These are phyloP conservation scores for Phalaenopsis hybrid DNA, from an alignment of 116 monocot genomes.

Conservation along the genomic window DNA sequence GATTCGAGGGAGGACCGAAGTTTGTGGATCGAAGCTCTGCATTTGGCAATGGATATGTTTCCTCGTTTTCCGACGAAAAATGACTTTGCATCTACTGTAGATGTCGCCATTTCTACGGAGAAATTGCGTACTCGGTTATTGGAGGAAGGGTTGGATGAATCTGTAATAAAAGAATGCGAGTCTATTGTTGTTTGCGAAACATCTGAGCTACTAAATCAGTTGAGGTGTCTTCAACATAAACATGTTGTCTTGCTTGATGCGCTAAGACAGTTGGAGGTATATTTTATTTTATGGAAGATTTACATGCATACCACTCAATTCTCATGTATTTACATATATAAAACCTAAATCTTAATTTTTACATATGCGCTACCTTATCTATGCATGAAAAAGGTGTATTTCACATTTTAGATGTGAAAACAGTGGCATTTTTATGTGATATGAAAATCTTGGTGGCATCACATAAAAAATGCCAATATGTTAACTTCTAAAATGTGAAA, in stretches of 20 bases:
- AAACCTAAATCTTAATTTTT: too few relatives aligned
- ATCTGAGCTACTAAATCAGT: constrained; percentile 54
- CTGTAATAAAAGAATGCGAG: constrained; percentile 73
- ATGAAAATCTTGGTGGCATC: too few relatives aligned
- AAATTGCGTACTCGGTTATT: constrained; percentile 57
- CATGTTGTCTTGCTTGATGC: constrained; percentile 70
- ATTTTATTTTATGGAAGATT: neutral
- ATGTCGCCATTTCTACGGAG: constrained; percentile 60
- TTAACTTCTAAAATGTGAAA: too few relatives aligned
- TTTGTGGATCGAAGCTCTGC: constrained; percentile 74
- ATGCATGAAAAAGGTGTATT: too few relatives aligned
- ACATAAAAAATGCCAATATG: too few relatives aligned
- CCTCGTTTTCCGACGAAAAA: constrained; percentile 59
- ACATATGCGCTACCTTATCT: too few relatives aligned
- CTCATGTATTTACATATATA: too few relatives aligned
- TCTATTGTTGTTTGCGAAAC: constrained; percentile 66
- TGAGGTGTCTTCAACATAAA: constrained; percentile 61
- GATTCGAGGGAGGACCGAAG: constrained; percentile 70
- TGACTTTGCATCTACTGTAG: constrained; percentile 43
- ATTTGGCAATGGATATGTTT: constrained; percentile 63
- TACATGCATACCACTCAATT: too few relatives aligned
- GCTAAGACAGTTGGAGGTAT: constrained; percentile 86
- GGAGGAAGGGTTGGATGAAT: constrained; percentile 66
- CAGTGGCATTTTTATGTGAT: too few relatives aligned
- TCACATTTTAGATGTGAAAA: too few relatives aligned